These are phyloP conservation scores for Gloeopeniophorella convolvens DNA, from an alignment of 768 basidiomycete genomes.

Conservation along the genomic window DNA sequence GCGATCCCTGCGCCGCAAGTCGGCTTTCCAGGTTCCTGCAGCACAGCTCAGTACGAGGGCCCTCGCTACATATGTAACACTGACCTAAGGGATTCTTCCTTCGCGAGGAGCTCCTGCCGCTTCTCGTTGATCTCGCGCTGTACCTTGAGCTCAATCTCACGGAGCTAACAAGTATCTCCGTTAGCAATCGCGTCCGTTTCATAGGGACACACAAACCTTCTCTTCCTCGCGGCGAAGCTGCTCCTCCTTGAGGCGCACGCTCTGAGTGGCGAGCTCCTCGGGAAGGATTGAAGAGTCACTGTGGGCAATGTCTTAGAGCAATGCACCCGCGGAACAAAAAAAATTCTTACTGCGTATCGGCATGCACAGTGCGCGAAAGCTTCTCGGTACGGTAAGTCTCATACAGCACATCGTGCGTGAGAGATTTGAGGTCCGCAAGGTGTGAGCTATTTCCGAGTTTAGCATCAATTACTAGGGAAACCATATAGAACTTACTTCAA, in stretches of 20 bases:
- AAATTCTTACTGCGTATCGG: conserved; percentile 55
- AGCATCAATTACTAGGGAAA: neutral
- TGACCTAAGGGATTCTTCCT: conserved; percentile 88
- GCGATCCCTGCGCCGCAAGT: conserved; percentile 82
- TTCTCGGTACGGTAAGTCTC: conserved; percentile 99
- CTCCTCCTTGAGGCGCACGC: conserved; percentile 97
- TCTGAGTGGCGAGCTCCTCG: conserved; percentile 95
- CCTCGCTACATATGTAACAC: conserved; percentile 17
- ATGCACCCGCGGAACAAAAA: neutral
- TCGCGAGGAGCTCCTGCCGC: conserved; percentile 91
- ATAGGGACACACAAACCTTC: conserved; percentile 49
- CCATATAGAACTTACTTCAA: conserved; percentile 55
- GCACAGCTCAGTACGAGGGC: neutral
- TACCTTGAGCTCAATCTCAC: conserved; percentile 96
- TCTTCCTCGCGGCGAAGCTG: conserved; percentile 96
- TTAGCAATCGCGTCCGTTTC: conserved; percentile 15
- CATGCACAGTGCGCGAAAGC: conserved; percentile 80
- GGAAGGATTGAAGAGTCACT: conserved; percentile 89
- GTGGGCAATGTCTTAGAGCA: conserved; percentile 22
- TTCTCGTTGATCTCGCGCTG: conserved; percentile 98
- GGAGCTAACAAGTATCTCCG: conserved; percentile 47
- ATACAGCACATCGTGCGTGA: conserved; percentile 91
- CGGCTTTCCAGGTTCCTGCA: conserved; percentile 82
- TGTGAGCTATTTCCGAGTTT: conserved; percentile 61
- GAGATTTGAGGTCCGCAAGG: conserved; percentile 86